Evolutionary conservation across 1,284 basidiomycete genomes (phyloP).

Genomic region (Ustilago nuda): DNA sequence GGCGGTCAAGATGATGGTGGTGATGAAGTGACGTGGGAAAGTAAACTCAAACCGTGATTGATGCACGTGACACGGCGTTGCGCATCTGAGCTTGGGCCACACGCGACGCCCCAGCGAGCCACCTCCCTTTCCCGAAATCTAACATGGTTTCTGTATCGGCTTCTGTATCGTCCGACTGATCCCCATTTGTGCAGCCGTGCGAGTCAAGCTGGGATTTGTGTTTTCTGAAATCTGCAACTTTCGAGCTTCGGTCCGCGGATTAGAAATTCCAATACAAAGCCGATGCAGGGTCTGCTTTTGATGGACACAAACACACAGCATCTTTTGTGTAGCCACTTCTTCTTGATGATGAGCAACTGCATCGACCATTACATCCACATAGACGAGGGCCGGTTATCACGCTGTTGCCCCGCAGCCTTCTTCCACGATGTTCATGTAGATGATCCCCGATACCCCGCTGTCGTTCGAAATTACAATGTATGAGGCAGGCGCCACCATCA

Average conservation of each 20-base stretch:
- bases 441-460: not conserved
- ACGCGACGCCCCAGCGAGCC: too few species aligned
- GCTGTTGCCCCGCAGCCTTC: not conserved
- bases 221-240: not conserved
- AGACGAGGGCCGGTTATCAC: not conserved
- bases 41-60: not conserved
- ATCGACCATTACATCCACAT: not conserved
- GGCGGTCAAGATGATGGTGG: conserved; percentile 20
- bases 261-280: conserved; percentile 9
- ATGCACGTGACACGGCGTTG: too few species aligned
- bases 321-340: conserved; percentile 5
- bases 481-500: not conserved
- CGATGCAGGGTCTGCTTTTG: conserved; percentile 38
- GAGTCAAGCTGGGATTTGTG: not conserved
- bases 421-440: not conserved
- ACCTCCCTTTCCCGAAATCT: too few species aligned
- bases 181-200: too few species aligned
- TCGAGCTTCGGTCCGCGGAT: conserved; percentile 15
- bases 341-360: not conserved
- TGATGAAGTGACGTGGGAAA: conserved; percentile 8
- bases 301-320: conserved; percentile 11
- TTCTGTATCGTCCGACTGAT: too few species aligned
- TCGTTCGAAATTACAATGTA: not conserved
- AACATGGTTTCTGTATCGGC: too few species aligned
- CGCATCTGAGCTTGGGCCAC: too few species aligned